Evolutionary conservation across 148 eudicot genomes (phyloP).

Genomic region (Rhododendron ferrugineum): DNA sequence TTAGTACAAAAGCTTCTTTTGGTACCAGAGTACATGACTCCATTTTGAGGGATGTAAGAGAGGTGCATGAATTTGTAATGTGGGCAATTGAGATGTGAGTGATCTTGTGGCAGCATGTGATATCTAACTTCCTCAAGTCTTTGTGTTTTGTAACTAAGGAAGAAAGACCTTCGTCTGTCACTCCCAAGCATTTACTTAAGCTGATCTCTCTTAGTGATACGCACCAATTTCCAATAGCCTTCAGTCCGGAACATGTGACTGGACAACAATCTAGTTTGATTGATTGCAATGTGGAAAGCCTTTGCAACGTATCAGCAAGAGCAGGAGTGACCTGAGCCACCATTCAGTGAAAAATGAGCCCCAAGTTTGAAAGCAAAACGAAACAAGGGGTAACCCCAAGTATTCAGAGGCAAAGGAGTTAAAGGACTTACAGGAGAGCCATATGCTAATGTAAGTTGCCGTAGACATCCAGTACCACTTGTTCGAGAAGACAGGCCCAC

Average conservation of each 20-base stretch:
- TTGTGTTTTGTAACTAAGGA: constrained; percentile 64
- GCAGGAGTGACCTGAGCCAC: constrained; percentile 72
- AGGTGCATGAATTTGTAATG: constrained; percentile 60
- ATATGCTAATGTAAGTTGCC: constrained; percentile 58
- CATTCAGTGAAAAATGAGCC: constrained; percentile 11
- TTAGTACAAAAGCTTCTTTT: constrained; percentile 73
- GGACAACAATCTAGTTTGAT: constrained; percentile 76
- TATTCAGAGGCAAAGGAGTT: background rate
- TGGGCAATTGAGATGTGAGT: constrained; percentile 59
- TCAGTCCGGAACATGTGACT: constrained; percentile 72
- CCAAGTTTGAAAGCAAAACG: background rate
- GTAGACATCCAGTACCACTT: constrained; percentile 47
- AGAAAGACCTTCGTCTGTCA: constrained; percentile 80
- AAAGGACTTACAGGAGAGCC: constrained; percentile 60
- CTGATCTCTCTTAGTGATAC: constrained; percentile 69
- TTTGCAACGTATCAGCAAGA: constrained; percentile 67
- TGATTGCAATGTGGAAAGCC: constrained; percentile 65
- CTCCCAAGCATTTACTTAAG: constrained; percentile 79
- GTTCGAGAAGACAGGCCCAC: constrained; percentile 68
- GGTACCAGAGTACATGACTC: constrained; percentile 71
- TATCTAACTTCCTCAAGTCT: constrained; percentile 69
- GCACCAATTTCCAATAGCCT: constrained; percentile 66
- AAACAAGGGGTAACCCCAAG: background rate
- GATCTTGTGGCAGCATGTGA: constrained; percentile 82
- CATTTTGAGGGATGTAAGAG: constrained; percentile 68